These are phyloP conservation scores for Neurospora terricola DNA, from an alignment of 495 filamentous ascomycete genomes.

Conservation along the genomic window DNA sequence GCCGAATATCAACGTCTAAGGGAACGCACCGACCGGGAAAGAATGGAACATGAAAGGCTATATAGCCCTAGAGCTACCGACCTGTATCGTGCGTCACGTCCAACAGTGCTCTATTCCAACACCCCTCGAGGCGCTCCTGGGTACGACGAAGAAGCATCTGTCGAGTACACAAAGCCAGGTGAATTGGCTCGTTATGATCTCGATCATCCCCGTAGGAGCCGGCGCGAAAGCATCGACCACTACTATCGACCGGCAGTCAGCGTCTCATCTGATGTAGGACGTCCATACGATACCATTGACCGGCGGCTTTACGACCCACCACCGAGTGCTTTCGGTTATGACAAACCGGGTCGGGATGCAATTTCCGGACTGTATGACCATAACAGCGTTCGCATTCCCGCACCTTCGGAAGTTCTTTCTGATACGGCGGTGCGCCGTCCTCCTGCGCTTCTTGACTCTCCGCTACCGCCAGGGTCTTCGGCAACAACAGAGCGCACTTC, in stretches of 20 bases:
- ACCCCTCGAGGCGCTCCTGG: constrained; percentile 35
- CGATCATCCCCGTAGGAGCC: constrained; percentile 34
- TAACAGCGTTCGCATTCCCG: constrained; percentile 33
- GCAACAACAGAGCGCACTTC: not conserved
- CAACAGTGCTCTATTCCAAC: constrained; percentile 22
- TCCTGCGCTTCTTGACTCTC: constrained; percentile 18
- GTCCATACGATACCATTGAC: constrained; percentile 24
- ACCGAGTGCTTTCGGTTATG: constrained; percentile 52
- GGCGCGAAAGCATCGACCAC: constrained; percentile 42
- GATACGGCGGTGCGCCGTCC: constrained; percentile 25
- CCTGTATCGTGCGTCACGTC: constrained; percentile 27
- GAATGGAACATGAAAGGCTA: constrained; percentile 30
- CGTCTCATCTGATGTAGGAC: constrained; percentile 46
- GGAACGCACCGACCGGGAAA: constrained; percentile 34
- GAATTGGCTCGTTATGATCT: constrained; percentile 60
- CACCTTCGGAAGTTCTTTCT: constrained; percentile 26
- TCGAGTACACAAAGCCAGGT: constrained; percentile 59
- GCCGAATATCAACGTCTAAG: constrained; percentile 35
- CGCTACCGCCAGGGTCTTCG: not conserved
- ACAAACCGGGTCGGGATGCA: constrained; percentile 38
- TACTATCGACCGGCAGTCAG: constrained; percentile 58
- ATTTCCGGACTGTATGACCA: constrained; percentile 35
- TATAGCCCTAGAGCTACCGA: constrained; percentile 21
- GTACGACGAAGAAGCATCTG: constrained; percentile 55
- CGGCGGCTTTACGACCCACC: constrained; percentile 45